Conservation (phyloP, 352 stramenopile species). For the Globisporangium heterothallicum region DNA sequence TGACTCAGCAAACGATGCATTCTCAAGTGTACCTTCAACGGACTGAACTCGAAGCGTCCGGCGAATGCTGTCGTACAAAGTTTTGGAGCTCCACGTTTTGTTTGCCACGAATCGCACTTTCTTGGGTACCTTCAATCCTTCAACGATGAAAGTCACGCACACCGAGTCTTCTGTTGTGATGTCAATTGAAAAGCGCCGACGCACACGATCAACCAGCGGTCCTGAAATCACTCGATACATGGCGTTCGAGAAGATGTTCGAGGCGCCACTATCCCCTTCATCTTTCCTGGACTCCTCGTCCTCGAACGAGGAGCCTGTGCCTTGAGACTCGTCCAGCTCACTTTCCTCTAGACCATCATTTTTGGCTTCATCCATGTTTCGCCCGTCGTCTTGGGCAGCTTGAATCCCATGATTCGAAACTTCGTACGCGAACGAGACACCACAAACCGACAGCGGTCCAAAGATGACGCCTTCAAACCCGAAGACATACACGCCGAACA, state of each 20-base stretch:
- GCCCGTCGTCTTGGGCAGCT: conserved; percentile 64
- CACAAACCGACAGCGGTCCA: conserved; percentile 74
- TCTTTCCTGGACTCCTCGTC: conserved; percentile 25
- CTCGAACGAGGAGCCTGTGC: conserved; percentile 34
- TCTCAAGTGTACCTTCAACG: conserved; percentile 37
- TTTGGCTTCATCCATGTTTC: conserved; percentile 32
- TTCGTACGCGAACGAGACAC: conserved; percentile 81
- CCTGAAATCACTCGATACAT: conserved; percentile 82
- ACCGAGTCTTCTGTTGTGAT: conserved; percentile 70
- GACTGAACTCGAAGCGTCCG: conserved; percentile 69
- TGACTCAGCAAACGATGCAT: conserved; percentile 2
- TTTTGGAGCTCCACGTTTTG: conserved; percentile 53
- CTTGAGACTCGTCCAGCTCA: conserved; percentile 47
- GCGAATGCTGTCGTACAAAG: conserved; percentile 54
- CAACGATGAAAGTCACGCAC: conserved; percentile 61
- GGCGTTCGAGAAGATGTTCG: conserved; percentile 77
- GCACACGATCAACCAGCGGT: conserved; percentile 69
- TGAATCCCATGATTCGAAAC: conserved; percentile 85
- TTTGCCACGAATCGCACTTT: conserved; percentile 78
- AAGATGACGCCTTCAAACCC: conserved; percentile 87
- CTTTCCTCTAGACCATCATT: conserved; percentile 32
- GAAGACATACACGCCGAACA: conserved; percentile 86
- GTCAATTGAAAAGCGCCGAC: conserved; percentile 70
- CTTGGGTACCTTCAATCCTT: conserved; percentile 47
- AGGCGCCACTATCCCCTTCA: conserved; percentile 22